These are phyloP conservation scores for Syzygium aromaticum DNA, from an alignment of 345 rosid species.

Conservation along the genomic window DNA sequence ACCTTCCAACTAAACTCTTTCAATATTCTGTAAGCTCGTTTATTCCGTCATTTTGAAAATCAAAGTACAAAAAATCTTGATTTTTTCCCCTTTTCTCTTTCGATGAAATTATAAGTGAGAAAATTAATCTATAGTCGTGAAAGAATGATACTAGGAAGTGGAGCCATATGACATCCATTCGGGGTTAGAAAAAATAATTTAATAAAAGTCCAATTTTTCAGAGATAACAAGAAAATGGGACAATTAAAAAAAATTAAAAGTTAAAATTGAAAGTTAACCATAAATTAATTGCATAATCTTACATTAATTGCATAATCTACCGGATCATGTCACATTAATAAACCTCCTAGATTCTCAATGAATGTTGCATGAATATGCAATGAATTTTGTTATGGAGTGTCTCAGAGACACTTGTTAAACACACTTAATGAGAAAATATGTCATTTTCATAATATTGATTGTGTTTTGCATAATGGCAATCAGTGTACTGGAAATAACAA, in stretches of 20 bases:
- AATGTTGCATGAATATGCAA: background rate
- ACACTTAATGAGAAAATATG: too few relatives aligned
- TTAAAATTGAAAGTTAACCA: background rate
- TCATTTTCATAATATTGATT: too few relatives aligned
- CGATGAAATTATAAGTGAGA: background rate
- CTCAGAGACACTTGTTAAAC: too few relatives aligned
- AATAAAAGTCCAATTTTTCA: background rate
- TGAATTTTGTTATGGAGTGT: too few relatives aligned
- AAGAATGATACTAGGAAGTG: background rate
- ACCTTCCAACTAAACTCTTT: background rate
- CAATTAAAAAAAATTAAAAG: too few relatives aligned
- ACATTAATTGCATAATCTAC: background rate
- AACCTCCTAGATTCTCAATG: background rate
- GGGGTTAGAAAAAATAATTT: background rate
- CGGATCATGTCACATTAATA: background rate
- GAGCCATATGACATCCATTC: background rate
- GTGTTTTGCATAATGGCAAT: too few relatives aligned
- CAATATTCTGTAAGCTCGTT: background rate
- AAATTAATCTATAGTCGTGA: background rate
- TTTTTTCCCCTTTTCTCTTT: background rate
- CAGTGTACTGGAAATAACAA: too few relatives aligned
- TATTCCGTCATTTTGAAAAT: background rate
- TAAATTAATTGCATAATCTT: background rate
- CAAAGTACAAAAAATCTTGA: background rate
- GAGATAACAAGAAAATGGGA: background rate